phyloP scores from a whole-genome alignment of 2,329 filamentous ascomycete genomes.

The Aspergillus melleus region DNA sequence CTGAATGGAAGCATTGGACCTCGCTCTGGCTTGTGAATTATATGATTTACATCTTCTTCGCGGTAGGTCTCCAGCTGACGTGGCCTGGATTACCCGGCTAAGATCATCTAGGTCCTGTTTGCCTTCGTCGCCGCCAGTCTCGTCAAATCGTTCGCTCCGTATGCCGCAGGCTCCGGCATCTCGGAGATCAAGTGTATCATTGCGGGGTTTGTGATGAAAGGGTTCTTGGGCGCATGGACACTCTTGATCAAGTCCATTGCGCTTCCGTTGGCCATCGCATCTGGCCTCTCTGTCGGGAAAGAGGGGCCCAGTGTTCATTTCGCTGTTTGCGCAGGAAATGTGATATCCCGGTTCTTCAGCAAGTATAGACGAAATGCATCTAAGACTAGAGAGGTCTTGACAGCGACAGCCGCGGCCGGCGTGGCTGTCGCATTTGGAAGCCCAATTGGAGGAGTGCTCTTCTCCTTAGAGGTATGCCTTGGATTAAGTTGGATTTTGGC shows the following conservation, averaged over 20 bases:
- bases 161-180: slow-evolving; percentile 93
- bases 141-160: slow-evolving; percentile 89
- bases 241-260: slow-evolving; percentile 91
- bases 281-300: slow-evolving; percentile 91
- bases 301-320: slow-evolving; percentile 99
- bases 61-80: slow-evolving; percentile 51
- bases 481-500: background rate
- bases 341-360: slow-evolving; percentile 87
- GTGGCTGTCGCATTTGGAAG: slow-evolving; percentile 97
- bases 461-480: slow-evolving; percentile 72
- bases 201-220: slow-evolving; percentile 98
- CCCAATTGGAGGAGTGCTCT: slow-evolving; percentile 93
- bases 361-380: slow-evolving; percentile 91
- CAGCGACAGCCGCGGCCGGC: slow-evolving; percentile 89
- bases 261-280: slow-evolving; percentile 87
- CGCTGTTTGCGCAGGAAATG: slow-evolving; percentile 94
- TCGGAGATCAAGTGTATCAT: slow-evolving; percentile 99
- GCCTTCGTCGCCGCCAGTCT: slow-evolving; percentile 78
- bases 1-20: slow-evolving; percentile 88
- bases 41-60: slow-evolving; percentile 81
- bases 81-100: background rate
- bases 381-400: slow-evolving; percentile 92
- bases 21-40: slow-evolving; percentile 78
- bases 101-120: slow-evolving; percentile 63
- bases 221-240: slow-evolving; percentile 89